Evolutionary conservation across 2,329 filamentous ascomycete species (phyloP).

Genomic region (Pleurostoma richardsiae): DNA sequence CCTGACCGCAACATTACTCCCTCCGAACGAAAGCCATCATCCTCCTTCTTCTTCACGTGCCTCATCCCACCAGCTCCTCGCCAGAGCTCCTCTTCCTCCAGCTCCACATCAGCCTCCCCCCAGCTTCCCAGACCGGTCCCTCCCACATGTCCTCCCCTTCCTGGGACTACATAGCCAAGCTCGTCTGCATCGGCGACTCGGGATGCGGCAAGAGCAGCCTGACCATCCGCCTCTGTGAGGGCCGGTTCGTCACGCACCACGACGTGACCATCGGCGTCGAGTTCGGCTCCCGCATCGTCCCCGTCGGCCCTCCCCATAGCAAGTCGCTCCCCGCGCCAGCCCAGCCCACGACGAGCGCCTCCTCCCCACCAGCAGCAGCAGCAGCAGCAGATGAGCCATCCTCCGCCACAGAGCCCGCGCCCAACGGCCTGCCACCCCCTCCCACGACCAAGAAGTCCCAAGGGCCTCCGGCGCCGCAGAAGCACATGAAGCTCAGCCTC

Average conservation of each 20-base stretch:
- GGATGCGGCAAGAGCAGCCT: conserved; percentile 94
- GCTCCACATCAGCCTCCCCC: neutral
- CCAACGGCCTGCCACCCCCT: conserved; percentile 48
- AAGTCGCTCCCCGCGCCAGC: conserved; percentile 28
- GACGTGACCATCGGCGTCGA: conserved; percentile 97
- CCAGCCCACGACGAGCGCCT: conserved; percentile 9
- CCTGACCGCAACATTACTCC: too few species aligned
- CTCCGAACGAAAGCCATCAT: too few species aligned
- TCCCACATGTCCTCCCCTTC: conserved; percentile 56
- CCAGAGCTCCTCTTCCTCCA: neutral
- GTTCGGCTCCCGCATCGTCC: conserved; percentile 88
- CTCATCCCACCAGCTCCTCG: too few species aligned
- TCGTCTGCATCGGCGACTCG: conserved; percentile 95
- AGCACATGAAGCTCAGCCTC: conserved; percentile 87
- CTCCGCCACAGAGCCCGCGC: conserved; percentile 4
- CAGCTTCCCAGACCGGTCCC: conserved; percentile 4
- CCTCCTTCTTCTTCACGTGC: too few species aligned
- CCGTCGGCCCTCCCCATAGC: conserved; percentile 75
- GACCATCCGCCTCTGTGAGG: conserved; percentile 93
- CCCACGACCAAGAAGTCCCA: conserved; percentile 21
- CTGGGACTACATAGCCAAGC: conserved; percentile 99
- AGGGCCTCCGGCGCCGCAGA: conserved; percentile 37
- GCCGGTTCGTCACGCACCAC: conserved; percentile 88
- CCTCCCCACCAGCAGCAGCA: neutral
- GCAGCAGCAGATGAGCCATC: neutral